These are phyloP conservation scores for Chalciporus chontae DNA, from an alignment of 768 basidiomycete species.

Conservation along the genomic window DNA sequence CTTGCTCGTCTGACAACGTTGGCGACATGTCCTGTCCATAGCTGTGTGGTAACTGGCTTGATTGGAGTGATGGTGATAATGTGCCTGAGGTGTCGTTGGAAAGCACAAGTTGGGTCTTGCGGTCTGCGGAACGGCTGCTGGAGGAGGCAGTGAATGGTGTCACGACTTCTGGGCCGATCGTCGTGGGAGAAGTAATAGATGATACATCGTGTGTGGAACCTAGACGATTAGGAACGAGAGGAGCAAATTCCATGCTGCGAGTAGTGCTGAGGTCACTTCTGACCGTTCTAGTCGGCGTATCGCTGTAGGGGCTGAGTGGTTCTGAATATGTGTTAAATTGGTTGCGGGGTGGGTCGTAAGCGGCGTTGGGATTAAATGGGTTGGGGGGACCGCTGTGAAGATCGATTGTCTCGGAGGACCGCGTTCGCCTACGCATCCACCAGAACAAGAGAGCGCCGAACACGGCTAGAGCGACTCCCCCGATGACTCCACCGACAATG, in stretches of 20 bases:
- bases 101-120: slow-evolving; percentile 1
- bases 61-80: neutral
- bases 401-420: slow-evolving; percentile 3
- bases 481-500: slow-evolving; percentile 16
- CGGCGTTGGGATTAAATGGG: neutral
- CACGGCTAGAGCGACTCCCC: slow-evolving; percentile 5
- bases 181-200: neutral
- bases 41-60: neutral
- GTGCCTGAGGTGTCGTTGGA: slow-evolving; percentile 3
- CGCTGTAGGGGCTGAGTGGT: neutral
- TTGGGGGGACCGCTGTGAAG: neutral
- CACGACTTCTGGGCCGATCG: neutral
- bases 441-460: slow-evolving; percentile 3
- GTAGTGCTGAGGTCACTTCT: neutral
- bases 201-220: neutral
- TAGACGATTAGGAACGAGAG: slow-evolving; percentile 13
- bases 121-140: neutral
- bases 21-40: slow-evolving; percentile 6
- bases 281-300: neutral
- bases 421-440: slow-evolving; percentile 11
- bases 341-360: neutral
- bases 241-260: neutral
- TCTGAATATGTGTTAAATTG: neutral
- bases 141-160: slow-evolving; percentile 8
- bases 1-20: slow-evolving; percentile 22